Conservation (phyloP, 148 eudicot genomes). For the Fagopyrum homotropicum region DNA sequence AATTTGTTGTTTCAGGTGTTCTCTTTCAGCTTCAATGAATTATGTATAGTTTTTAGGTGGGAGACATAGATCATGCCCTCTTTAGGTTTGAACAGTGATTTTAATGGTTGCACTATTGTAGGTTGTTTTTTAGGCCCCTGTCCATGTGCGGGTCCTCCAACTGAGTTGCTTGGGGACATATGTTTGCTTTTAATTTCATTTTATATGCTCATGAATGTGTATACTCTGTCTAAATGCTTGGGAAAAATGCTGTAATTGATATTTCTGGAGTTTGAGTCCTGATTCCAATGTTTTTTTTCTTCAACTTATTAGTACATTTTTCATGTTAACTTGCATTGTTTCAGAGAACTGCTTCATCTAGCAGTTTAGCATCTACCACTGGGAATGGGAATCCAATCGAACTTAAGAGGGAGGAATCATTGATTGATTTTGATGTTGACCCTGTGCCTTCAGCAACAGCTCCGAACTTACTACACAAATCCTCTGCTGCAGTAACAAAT, state of each 20-base stretch:
- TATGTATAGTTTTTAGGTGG: background rate
- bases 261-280: background rate
- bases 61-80: background rate
- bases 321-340: background rate
- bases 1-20: background rate
- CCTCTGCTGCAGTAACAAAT: conserved; percentile 32
- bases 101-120: background rate
- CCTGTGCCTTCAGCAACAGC: conserved; percentile 53
- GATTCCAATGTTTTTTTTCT: background rate
- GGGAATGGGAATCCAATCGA: conserved; percentile 71
- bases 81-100: background rate
- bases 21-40: background rate
- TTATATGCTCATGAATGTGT: background rate
- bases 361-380: conserved; percentile 86
- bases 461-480: conserved; percentile 34
- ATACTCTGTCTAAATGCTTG: background rate
- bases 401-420: conserved; percentile 51
- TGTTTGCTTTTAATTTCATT: background rate
- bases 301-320: background rate
- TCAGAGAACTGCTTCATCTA: conserved; percentile 89
- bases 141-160: background rate
- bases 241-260: background rate
- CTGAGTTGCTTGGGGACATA: background rate
- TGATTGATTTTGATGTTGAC: conserved; percentile 87
- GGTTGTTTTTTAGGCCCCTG: background rate